Evolutionary conservation across 2,329 filamentous ascomycete genomes (phyloP), one percentile per base, ranked within the genome.

Genomic region (Capronia americana): DNA sequence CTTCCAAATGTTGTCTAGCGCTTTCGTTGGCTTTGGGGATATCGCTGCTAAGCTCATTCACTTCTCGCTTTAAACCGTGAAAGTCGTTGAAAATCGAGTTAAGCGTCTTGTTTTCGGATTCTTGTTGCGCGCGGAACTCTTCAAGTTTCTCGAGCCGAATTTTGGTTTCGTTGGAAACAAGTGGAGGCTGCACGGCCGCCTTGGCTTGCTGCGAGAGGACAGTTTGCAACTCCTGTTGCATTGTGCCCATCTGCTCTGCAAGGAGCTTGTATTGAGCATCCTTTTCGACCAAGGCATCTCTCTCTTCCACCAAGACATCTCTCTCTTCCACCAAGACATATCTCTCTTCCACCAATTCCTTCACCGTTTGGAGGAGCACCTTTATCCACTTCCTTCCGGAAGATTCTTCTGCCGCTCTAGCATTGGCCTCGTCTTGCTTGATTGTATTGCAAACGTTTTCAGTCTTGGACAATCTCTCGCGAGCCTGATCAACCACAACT

Each of bases 401-500:
- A 1, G 20, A 5, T 32, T 53, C 34, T 44, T 58, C 61, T 11
- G 54, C 62, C 24, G 26, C 61, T 7, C 3, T 23, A n/a, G 48
- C 56, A 11, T 30, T 24, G 20, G 41, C 48, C n/a, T 26, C 46
- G 38, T 61, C 57, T 30, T 62, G 26, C 41, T 63, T 56, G 34
- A 57, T 32, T 17, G 28, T 28, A 10, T 63, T 28, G 46, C 51
- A 64, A 5, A 24, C 20, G 6, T 24, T 11, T 23, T 69, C 58
- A 17, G 63, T 46, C 12, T 53, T 51, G 2, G 57, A 63, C 20
- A 51, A 24, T 32, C 30, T 30, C 41, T 65, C 50, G 44, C 26
- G 32, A 10, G 64, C 46, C 50, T 69, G 57, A 46, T 65, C 57
- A 26, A 65, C 30, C n/a, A 69, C 28, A 24, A 61, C 17, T 12